phyloP scores from a whole-genome alignment of 192 early-diverging fungal species.

The Podochytrium sp. region DNA sequence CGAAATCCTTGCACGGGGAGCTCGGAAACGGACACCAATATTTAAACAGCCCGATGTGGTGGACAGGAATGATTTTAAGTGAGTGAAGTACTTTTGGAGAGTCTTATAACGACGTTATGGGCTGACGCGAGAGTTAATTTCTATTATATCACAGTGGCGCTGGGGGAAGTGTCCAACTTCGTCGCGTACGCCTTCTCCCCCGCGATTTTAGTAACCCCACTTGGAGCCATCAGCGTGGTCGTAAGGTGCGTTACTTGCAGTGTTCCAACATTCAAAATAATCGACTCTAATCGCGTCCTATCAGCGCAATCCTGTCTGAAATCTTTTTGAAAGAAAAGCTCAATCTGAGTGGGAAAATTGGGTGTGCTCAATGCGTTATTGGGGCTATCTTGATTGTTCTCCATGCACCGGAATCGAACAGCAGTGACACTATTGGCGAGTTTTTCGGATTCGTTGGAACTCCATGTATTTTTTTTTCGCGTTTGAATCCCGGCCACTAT shows the following conservation, averaged over 20 bases:
- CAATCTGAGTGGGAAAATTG: constrained; percentile 60
- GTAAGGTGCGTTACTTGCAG: constrained; percentile 60
- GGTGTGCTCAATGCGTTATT: constrained; percentile 64
- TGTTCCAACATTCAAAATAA: background rate
- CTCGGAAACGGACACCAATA: constrained; percentile 66
- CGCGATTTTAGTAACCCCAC: constrained; percentile 88
- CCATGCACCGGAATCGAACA: constrained; percentile 48
- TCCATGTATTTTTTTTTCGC: constrained; percentile 31
- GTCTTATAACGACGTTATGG: background rate
- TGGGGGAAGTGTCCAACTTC: constrained; percentile 92
- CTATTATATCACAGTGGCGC: constrained; percentile 58
- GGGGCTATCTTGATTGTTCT: constrained; percentile 59
- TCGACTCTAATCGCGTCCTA: constrained; percentile 8
- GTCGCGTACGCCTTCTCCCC: constrained; percentile 93
- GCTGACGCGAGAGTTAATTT: too few species aligned
- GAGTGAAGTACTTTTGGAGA: too few species aligned
- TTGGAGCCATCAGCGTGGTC: constrained; percentile 87
- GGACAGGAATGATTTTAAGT: constrained; percentile 83
- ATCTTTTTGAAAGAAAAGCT: constrained; percentile 62
- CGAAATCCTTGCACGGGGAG: constrained; percentile 10
- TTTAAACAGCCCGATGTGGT: constrained; percentile 87
- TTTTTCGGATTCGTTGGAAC: constrained; percentile 55
- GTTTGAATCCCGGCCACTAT: background rate
- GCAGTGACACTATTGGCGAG: constrained; percentile 42
- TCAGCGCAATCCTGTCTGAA: constrained; percentile 62